Evolutionary conservation across 139 green algal species (phyloP).

Genomic region (Chlamydomonas sp.): DNA sequence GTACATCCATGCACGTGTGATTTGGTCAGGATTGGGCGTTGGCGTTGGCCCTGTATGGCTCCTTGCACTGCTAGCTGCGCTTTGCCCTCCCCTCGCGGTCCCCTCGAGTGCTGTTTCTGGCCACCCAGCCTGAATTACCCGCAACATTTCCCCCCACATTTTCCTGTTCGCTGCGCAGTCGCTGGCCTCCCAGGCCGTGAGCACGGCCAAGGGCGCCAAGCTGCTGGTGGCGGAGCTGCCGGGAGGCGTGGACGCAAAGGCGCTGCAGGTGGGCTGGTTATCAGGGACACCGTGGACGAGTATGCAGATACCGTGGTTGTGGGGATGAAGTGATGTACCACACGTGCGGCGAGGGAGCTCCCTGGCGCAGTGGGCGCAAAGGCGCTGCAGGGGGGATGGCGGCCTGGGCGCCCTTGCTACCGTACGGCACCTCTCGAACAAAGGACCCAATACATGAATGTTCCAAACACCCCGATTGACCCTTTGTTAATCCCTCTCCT

Average conservation of each 20-base stretch:
- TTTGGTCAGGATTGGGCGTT: too few species aligned
- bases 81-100: not conserved
- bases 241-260: conserved; percentile 79
- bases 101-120: too few species aligned
- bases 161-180: conserved; percentile 30
- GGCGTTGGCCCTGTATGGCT: too few species aligned
- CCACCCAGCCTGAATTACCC: not conserved
- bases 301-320: not conserved
- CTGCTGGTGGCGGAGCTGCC: conserved; percentile 81
- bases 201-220: conserved; percentile 46
- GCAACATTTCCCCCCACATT: not conserved
- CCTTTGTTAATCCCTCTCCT: not conserved
- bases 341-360: not conserved
- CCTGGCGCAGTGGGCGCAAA: too few species aligned
- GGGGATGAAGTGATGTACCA: not conserved
- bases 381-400: too few species aligned
- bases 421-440: too few species aligned
- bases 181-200: conserved; percentile 50
- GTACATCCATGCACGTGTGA: too few species aligned
- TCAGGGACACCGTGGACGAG: not conserved
- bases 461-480: not conserved
- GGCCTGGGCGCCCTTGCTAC: too few species aligned
- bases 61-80: not conserved
- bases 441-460: not conserved
- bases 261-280: conserved; percentile 47